Conservation (phyloP, 2,329 filamentous ascomycete genomes). For the Fusarium chuoi region DNA sequence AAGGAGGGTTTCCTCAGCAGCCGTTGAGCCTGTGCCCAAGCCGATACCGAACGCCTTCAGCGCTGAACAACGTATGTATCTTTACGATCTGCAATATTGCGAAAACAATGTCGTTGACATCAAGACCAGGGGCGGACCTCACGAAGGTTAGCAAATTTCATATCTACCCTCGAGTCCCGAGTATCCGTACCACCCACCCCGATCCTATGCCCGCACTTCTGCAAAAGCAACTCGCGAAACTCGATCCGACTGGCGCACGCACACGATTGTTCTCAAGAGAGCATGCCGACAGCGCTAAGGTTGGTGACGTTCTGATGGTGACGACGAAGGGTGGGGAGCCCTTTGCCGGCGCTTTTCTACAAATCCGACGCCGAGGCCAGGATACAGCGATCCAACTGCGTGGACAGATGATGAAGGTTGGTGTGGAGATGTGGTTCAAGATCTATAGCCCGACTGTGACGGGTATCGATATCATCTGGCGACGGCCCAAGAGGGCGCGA, state of each 20-base stretch:
- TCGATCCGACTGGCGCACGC: conserved; percentile 88
- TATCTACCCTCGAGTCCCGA: conserved; percentile 66
- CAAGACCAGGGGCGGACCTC: conserved; percentile 47
- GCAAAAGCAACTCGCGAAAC: conserved; percentile 72
- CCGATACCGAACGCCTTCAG: conserved; percentile 41
- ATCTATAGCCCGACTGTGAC: conserved; percentile 89
- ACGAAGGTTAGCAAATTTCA: conserved; percentile 56
- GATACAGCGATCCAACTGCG: conserved; percentile 90
- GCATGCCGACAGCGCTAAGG: conserved; percentile 81
- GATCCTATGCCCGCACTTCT: conserved; percentile 77
- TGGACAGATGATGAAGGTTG: conserved; percentile 85
- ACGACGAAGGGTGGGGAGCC: conserved; percentile 84
- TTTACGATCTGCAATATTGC: background rate
- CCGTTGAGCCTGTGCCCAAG: conserved; percentile 28
- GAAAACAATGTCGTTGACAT: conserved; percentile 20
- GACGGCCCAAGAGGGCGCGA: conserved; percentile 83
- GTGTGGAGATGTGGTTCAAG: conserved; percentile 98
- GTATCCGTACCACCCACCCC: conserved; percentile 65
- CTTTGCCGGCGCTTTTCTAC: conserved; percentile 88
- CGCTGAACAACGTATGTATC: conserved; percentile 50
- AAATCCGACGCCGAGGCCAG: conserved; percentile 86
- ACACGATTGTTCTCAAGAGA: conserved; percentile 81
- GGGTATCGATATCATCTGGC: conserved; percentile 93
- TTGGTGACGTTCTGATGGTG: conserved; percentile 92
- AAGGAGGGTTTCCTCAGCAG: conserved; percentile 61